phyloP scores from a whole-genome alignment of 331 rosid genomes.

The Arachis monticola region DNA sequence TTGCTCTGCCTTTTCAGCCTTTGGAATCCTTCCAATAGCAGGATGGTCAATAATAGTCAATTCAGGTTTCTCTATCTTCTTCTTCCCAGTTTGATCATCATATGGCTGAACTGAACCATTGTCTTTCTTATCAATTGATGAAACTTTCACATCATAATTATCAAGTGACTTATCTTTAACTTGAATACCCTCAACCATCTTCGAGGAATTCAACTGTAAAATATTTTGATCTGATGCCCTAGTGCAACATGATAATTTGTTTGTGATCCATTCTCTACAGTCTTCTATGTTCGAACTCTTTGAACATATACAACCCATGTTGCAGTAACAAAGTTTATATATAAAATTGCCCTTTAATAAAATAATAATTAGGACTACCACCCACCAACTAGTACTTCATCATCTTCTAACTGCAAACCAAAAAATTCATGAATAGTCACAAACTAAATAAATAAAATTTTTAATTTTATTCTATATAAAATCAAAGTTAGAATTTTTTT shows the following conservation, averaged over 20 bases:
- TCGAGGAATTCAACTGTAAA: conserved; percentile 58
- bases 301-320: conserved; percentile 76
- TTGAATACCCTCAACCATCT: conserved; percentile 52
- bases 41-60: conserved; percentile 48
- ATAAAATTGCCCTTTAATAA: conserved; percentile 11
- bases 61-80: conserved; percentile 55
- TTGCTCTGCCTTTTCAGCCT: conserved; percentile 57
- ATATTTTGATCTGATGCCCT: conserved; percentile 52
- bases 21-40: conserved; percentile 54
- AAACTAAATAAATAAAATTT: conserved; percentile 7
- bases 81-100: conserved; percentile 52
- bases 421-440: conserved; percentile 37
- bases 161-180: conserved; percentile 47
- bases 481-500: conserved; percentile 21
- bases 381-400: conserved; percentile 39
- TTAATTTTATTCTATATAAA: conserved; percentile 19
- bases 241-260: conserved; percentile 47
- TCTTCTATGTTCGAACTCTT: conserved; percentile 76
- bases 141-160: conserved; percentile 51
- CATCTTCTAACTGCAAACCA: conserved; percentile 43
- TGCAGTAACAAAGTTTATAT: conserved; percentile 38
- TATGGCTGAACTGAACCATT: conserved; percentile 54
- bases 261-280: conserved; percentile 54
- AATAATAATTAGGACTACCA: conserved; percentile 43
- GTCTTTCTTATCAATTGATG: conserved; percentile 62